These are phyloP conservation scores for Waltergamsia citrina DNA, from an alignment of 2,329 filamentous ascomycete genomes.

Conservation along the genomic window DNA sequence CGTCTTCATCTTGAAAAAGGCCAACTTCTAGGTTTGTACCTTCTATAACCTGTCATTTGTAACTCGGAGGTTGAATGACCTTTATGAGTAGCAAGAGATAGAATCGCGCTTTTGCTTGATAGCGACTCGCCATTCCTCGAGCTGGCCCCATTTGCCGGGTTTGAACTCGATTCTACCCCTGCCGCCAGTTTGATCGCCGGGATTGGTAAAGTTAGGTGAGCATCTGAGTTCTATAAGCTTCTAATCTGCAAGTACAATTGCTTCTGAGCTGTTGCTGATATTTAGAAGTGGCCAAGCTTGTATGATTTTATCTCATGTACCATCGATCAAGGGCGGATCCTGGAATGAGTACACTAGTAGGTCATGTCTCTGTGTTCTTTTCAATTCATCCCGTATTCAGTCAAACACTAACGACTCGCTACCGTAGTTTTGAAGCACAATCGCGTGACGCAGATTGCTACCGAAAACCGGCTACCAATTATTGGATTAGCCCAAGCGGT, in stretches of 20 bases:
- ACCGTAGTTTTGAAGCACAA: slow-evolving; percentile 25
- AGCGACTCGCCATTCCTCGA: slow-evolving; percentile 28
- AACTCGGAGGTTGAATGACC: no score
- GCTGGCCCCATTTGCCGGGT: slow-evolving; percentile 24
- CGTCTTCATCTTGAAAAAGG: no score
- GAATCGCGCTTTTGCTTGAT: slow-evolving; percentile 24
- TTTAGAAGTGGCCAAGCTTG: slow-evolving; percentile 19
- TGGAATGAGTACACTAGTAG: slow-evolving; percentile 30
- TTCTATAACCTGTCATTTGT: no score
- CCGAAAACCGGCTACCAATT: slow-evolving; percentile 27
- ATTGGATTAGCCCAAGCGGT: slow-evolving; percentile 29
- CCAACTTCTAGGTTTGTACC: no score
- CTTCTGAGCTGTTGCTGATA: slow-evolving; percentile 2
- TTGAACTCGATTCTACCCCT: slow-evolving; percentile 21
- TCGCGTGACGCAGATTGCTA: slow-evolving; percentile 14
- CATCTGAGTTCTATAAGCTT: no score
- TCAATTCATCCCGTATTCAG: neutral
- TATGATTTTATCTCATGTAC: slow-evolving; percentile 28
- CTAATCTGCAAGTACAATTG: no score
- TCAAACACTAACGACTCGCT: slow-evolving; percentile 10
- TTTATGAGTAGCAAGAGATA: slow-evolving; percentile 27
- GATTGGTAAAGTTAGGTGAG: slow-evolving; percentile 24
- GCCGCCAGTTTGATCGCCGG: slow-evolving; percentile 26
- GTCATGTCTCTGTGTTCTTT: neutral
- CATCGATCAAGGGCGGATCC: slow-evolving; percentile 28